Conservation (phyloP, 2,329 filamentous ascomycete species). For the Xylaria sp. region DNA sequence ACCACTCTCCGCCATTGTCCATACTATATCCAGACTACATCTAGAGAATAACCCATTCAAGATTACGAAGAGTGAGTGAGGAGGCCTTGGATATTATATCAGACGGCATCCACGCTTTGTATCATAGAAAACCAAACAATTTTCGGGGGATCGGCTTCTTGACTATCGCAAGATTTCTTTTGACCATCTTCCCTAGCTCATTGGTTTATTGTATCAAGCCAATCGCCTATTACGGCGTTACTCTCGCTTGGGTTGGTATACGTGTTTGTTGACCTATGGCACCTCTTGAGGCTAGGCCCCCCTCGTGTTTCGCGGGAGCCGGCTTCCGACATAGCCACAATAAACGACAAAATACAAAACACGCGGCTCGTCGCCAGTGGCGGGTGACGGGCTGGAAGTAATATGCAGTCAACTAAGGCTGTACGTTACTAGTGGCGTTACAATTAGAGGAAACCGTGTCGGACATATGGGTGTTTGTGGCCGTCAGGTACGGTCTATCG, state of each 20-base stretch:
- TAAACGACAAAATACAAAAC: neutral
- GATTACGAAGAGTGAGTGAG: too few species aligned
- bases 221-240: neutral
- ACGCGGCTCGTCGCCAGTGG: constrained; percentile 15
- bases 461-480: neutral
- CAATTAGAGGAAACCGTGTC: neutral
- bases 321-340: neutral
- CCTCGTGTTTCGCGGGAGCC: neutral
- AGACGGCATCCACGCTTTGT: too few species aligned
- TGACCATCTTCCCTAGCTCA: too few species aligned
- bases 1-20: too few species aligned
- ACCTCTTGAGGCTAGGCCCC: neutral
- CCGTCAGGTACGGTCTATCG: neutral
- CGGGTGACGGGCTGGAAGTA: neutral
- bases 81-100: too few species aligned
- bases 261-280: neutral
- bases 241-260: neutral
- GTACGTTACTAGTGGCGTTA: neutral
- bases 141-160: too few species aligned
- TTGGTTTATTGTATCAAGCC: too few species aligned
- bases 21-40: too few species aligned
- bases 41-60: too few species aligned
- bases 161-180: too few species aligned
- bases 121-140: too few species aligned
- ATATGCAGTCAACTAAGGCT: neutral